phyloP scores from a whole-genome alignment of 108 stramenopile genomes.

The Nitzschia sp. region DNA sequence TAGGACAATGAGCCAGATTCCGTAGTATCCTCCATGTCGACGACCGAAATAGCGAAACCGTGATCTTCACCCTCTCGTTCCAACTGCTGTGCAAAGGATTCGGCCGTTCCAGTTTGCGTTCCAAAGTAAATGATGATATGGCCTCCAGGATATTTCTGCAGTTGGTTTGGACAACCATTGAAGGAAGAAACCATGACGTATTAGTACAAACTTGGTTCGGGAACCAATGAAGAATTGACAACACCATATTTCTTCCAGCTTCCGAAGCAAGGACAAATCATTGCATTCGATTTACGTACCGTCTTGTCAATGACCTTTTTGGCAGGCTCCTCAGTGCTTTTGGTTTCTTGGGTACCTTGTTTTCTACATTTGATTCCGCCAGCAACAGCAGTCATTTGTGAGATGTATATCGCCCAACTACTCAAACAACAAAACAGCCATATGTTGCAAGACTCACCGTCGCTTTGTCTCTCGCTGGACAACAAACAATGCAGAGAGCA shows the following conservation, averaged over 20 bases:
- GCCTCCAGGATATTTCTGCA: constrained; percentile 72
- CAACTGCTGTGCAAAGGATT: constrained; percentile 90
- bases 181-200: not conserved
- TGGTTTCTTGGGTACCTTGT: not conserved
- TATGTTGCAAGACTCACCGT: constrained; percentile 7
- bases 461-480: constrained; percentile 8
- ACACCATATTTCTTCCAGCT: not conserved
- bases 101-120: constrained; percentile 97
- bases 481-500: constrained; percentile 20
- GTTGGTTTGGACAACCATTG: not conserved
- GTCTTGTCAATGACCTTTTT: not conserved
- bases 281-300: not conserved
- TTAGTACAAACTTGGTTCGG: too few species aligned
- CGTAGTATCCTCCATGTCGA: constrained; percentile 87
- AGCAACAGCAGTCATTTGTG: not conserved
- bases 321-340: too few species aligned
- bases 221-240: too few species aligned
- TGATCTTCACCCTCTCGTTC: constrained; percentile 70
- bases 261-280: too few species aligned
- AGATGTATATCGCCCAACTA: not conserved
- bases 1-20: constrained; percentile 53
- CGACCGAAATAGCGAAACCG: constrained; percentile 78
- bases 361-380: not conserved
- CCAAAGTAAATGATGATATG: constrained; percentile 88
- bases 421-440: not conserved